Evolutionary conservation across 1,284 basidiomycete genomes (phyloP).

Genomic region (Malassezia furfur): DNA sequence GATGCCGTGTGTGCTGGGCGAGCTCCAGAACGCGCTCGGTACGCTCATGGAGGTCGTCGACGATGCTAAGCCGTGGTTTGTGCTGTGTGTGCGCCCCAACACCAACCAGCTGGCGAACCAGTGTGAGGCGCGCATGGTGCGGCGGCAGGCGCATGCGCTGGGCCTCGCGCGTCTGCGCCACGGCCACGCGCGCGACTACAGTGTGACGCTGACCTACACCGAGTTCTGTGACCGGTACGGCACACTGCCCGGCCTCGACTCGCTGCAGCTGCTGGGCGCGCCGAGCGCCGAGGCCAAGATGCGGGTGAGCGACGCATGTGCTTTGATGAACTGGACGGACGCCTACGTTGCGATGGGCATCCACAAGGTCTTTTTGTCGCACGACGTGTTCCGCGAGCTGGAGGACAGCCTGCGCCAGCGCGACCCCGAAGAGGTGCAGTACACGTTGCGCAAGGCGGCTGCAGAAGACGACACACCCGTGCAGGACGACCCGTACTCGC

Average conservation of each 20-base stretch:
- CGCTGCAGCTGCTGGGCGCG: slow-evolving; percentile 52
- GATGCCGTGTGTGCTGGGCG: slow-evolving; percentile 65
- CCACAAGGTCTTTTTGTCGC: slow-evolving; percentile 75
- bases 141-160: slow-evolving; percentile 75
- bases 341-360: slow-evolving; percentile 69
- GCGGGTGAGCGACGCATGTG: slow-evolving; percentile 52
- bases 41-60: slow-evolving; percentile 78
- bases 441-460: slow-evolving; percentile 55
- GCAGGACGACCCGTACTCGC: slow-evolving; percentile 57
- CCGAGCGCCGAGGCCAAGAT: slow-evolving; percentile 49
- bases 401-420: slow-evolving; percentile 71
- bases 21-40: slow-evolving; percentile 72
- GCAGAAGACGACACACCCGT: slow-evolving; percentile 18
- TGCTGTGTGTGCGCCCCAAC: slow-evolving; percentile 87
- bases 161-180: slow-evolving; percentile 64
- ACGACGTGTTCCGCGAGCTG: slow-evolving; percentile 73
- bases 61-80: slow-evolving; percentile 82
- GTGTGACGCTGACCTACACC: slow-evolving; percentile 68
- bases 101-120: slow-evolving; percentile 89
- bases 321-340: slow-evolving; percentile 61
- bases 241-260: slow-evolving; percentile 27
- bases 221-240: slow-evolving; percentile 70
- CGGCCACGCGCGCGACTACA: slow-evolving; percentile 39
- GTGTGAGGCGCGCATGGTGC: slow-evolving; percentile 79
- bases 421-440: slow-evolving; percentile 56